Evolutionary conservation across 2,329 filamentous ascomycete genomes (phyloP).

Genomic region (Phoma herbarum): DNA sequence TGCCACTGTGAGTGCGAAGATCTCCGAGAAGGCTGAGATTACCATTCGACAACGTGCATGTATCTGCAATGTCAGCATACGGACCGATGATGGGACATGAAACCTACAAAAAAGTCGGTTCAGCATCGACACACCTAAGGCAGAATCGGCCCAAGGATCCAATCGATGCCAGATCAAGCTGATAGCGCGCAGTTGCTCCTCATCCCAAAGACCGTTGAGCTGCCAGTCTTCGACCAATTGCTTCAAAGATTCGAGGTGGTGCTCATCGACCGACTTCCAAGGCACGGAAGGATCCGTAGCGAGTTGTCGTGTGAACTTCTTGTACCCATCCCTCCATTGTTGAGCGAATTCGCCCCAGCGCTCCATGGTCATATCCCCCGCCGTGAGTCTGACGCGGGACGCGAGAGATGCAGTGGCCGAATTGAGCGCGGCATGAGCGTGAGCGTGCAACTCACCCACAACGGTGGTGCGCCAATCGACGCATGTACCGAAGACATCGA

Average conservation of each 20-base stretch:
- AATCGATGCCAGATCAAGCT: constrained; percentile 77
- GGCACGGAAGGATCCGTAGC: constrained; percentile 54
- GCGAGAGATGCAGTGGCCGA: constrained; percentile 57
- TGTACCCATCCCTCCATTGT: constrained; percentile 74
- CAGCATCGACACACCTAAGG: constrained; percentile 65
- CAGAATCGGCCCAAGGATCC: constrained; percentile 72
- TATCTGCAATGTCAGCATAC: constrained; percentile 45
- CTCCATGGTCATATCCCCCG: constrained; percentile 60
- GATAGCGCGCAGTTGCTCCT: constrained; percentile 49
- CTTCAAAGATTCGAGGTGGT: constrained; percentile 71
- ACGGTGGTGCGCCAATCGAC: constrained; percentile 81
- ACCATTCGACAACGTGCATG: constrained; percentile 77
- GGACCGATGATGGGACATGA: not conserved
- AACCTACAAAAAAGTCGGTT: constrained; percentile 57
- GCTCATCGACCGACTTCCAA: constrained; percentile 77
- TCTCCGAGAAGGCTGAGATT: constrained; percentile 73
- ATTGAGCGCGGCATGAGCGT: constrained; percentile 59
- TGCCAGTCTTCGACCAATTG: constrained; percentile 65
- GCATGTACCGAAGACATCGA: constrained; percentile 82
- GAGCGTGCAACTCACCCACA: constrained; percentile 63
- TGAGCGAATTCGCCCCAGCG: constrained; percentile 74
- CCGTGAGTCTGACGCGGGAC: constrained; percentile 57
- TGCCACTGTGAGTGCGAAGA: constrained; percentile 64
- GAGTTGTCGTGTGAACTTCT: constrained; percentile 65
- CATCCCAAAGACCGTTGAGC: constrained; percentile 67